Evolutionary conservation across 441 rosid species (phyloP), one percentile per base, ranked within the genome.

Genomic region (Pelargonium myrrhifolium): DNA sequence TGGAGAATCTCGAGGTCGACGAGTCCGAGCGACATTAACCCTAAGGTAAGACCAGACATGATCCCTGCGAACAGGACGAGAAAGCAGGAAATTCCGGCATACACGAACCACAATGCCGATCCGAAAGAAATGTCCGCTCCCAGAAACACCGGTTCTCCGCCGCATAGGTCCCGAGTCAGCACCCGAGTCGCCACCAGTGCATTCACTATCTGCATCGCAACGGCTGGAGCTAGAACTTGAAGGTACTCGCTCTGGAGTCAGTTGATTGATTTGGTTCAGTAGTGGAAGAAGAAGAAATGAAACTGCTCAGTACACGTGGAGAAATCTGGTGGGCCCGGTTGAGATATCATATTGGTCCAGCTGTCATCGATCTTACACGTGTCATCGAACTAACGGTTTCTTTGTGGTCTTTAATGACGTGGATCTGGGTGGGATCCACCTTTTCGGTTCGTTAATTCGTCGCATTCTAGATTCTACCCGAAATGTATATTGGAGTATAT

Each of bases 1-100:
- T 63, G 78, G 37, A 75, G 74, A 59, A 75, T 75, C 68, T 75
- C 78, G 39, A 75, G 78, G 22, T 75, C 78, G 71, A 75, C 74
- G 35, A 63, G 74, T 14, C 78, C 70, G 15, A 75, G 71, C 43
- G 78, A 75, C 78, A 75, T 75, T 55, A 75, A 65, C 17, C 78
- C 78, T 40, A 75, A 67, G 39, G 78, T 75, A 4, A 75, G 78
- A 26, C 78, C 78, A 20, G 78, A 75, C 77, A 74, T 74, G 7
- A 74, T 74, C 9, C 77, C 77, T 14, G 77, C 77, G 64, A 74
- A 74, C 4, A 75, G 68, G 58, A 75, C 78, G 35, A 75, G 62
- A 43, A 75, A 66, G 42, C 78, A 75, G 28, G 68, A 75, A 6
- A 75, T 2, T 40, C 78, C 78, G 1, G 58, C 78, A 65, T 69